phyloP scores from a whole-genome alignment of 192 early-diverging fungal species.

The Bifiguratus adelaidae region DNA sequence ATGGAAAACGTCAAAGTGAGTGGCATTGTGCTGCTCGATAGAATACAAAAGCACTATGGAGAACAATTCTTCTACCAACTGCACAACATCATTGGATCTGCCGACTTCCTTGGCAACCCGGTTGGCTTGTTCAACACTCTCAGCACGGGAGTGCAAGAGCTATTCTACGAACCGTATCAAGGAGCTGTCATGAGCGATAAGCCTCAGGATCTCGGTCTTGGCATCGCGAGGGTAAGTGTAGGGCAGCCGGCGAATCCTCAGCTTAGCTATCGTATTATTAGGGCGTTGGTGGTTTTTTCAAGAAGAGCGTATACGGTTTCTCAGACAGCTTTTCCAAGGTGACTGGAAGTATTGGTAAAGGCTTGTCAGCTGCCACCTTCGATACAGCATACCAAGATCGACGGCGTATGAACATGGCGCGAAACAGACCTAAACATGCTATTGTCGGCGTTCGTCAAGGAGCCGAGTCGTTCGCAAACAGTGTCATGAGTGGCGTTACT shows the following conservation, averaged over 20 bases:
- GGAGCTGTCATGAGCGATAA: constrained; percentile 91
- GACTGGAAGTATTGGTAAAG: constrained; percentile 94
- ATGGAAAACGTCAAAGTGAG: constrained; percentile 86
- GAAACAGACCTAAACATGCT: constrained; percentile 88
- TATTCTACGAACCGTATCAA: constrained; percentile 97
- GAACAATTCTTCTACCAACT: constrained; percentile 85
- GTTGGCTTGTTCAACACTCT: constrained; percentile 95
- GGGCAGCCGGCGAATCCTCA: not conserved
- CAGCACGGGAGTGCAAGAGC: constrained; percentile 86
- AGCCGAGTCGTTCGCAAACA: constrained; percentile 70
- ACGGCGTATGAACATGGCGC: constrained; percentile 60
- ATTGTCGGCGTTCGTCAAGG: constrained; percentile 82
- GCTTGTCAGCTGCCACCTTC: constrained; percentile 88
- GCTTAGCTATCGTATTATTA: constrained; percentile 10
- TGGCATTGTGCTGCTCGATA: constrained; percentile 56
- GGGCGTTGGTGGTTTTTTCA: constrained; percentile 65
- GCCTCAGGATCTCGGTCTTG: constrained; percentile 90
- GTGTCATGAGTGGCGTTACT: constrained; percentile 76
- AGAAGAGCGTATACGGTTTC: constrained; percentile 95
- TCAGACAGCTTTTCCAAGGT: constrained; percentile 92
- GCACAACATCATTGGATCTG: constrained; percentile 84
- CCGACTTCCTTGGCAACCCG: constrained; percentile 96
- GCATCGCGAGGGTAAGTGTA: constrained; percentile 71
- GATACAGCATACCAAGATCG: constrained; percentile 84
- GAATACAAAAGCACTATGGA: constrained; percentile 78